Conservation (phyloP, 2,329 filamentous ascomycete genomes). For the Pyrenophora graminea region DNA sequence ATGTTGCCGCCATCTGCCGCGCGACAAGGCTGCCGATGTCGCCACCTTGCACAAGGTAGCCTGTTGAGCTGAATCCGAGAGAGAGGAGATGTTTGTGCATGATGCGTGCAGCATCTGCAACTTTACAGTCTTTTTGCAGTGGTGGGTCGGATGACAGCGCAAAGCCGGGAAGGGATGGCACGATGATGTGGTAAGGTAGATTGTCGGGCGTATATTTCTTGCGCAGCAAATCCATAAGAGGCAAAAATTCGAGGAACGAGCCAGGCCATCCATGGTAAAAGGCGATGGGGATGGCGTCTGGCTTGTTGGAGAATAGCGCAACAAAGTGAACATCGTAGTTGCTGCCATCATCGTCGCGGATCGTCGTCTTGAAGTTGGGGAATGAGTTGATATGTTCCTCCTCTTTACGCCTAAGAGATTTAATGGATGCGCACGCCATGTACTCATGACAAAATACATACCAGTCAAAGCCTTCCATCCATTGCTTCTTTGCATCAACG, state of each 20-base stretch:
- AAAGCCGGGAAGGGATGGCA: conserved; percentile 61
- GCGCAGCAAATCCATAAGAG: conserved; percentile 53
- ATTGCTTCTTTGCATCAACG: conserved; percentile 32
- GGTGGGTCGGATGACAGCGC: conserved; percentile 56
- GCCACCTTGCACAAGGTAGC: conserved; percentile 62
- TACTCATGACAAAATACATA: conserved; percentile 4
- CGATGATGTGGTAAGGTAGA: conserved; percentile 62
- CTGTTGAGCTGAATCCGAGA: conserved; percentile 55
- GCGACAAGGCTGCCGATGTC: conserved; percentile 58
- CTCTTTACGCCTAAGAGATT: conserved; percentile 39
- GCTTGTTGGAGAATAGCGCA: conserved; percentile 58
- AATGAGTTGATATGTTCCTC: conserved; percentile 55
- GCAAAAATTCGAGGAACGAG: conserved; percentile 60
- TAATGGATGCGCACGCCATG: neutral
- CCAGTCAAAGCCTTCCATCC: conserved; percentile 44
- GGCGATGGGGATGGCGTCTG: conserved; percentile 56
- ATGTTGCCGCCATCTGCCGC: conserved; percentile 49
- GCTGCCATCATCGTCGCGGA: conserved; percentile 48
- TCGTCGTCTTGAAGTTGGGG: conserved; percentile 54
- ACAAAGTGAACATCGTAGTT: conserved; percentile 57
- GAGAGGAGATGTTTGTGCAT: conserved; percentile 58
- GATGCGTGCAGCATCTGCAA: conserved; percentile 49
- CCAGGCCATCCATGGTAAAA: conserved; percentile 63
- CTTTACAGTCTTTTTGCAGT: conserved; percentile 50
- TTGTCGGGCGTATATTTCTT: conserved; percentile 55